These are phyloP conservation scores for Nicotiana tomentosiformis DNA, from an alignment of 257 asterid species.

Conservation along the genomic window DNA sequence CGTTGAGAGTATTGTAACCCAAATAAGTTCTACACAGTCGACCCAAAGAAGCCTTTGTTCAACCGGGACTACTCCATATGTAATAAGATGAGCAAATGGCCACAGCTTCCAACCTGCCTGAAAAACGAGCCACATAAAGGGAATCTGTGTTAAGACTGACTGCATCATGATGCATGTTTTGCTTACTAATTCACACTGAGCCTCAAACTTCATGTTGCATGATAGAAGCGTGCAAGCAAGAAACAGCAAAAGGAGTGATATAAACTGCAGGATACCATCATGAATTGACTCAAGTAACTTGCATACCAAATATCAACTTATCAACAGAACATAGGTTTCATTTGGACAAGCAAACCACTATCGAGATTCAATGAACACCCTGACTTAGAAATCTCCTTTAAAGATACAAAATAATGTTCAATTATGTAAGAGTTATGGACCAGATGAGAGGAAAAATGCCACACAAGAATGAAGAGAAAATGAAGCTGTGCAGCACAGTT, in stretches of 20 bases:
- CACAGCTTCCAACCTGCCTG: conserved; percentile 61
- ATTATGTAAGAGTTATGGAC: background rate
- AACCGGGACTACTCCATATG: conserved; percentile 42
- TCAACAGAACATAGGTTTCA: background rate
- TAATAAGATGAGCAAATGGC: conserved; percentile 53
- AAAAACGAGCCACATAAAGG: background rate
- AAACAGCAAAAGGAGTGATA: background rate
- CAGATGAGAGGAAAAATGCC: background rate
- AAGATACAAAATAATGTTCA: background rate
- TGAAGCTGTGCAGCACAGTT: background rate
- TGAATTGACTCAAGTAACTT: background rate
- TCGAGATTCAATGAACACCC: background rate
- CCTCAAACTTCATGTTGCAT: background rate
- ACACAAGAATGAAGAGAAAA: background rate
- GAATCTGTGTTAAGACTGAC: background rate
- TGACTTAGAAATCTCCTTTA: background rate
- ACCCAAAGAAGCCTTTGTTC: conserved; percentile 55
- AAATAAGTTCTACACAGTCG: conserved; percentile 47
- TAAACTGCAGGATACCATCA: background rate
- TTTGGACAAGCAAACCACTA: background rate
- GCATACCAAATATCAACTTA: background rate
- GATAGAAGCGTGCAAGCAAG: background rate
- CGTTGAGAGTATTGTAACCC: conserved; percentile 55
- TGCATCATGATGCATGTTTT: background rate
- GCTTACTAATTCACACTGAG: background rate